These are phyloP conservation scores for Nannizzia gypsea DNA, from an alignment of 2,329 filamentous ascomycete genomes.

Conservation along the genomic window DNA sequence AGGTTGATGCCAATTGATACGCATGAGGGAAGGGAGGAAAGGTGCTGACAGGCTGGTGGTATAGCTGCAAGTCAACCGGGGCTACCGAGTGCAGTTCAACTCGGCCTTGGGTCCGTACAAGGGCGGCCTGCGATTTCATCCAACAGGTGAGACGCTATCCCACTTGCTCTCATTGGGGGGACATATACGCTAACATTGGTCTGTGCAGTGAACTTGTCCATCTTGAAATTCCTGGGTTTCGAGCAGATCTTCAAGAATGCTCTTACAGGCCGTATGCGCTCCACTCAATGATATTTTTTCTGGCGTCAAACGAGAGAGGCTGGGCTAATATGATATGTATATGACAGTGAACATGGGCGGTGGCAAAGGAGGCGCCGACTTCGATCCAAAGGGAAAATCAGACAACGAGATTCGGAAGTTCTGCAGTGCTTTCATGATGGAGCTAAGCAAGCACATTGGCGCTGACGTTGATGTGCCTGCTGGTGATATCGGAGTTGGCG, in stretches of 20 bases:
- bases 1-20: conserved; percentile 12
- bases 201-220: conserved; percentile 43
- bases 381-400: conserved; percentile 97
- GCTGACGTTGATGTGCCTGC: conserved; percentile 93
- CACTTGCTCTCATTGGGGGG: background rate
- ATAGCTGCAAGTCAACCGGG: conserved; percentile 79
- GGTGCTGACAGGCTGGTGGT: conserved; percentile 9
- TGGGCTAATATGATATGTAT: background rate
- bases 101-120: conserved; percentile 95
- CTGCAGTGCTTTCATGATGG: conserved; percentile 91
- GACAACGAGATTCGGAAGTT: conserved; percentile 97
- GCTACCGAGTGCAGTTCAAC: conserved; percentile 97
- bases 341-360: conserved; percentile 79
- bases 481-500: conserved; percentile 88
- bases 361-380: conserved; percentile 95
- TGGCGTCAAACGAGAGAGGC: background rate
- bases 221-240: conserved; percentile 94
- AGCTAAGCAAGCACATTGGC: conserved; percentile 91
- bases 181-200: background rate
- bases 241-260: conserved; percentile 99
- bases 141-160: conserved; percentile 42
- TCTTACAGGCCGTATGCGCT: conserved; percentile 69
- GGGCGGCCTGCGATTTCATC: conserved; percentile 91
- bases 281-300: background rate
- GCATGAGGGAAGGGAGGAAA: background rate